Evolutionary conservation across 1,284 basidiomycete species (phyloP), one percentile per base, ranked within the genome.

Genomic region (Meira nashicola): DNA sequence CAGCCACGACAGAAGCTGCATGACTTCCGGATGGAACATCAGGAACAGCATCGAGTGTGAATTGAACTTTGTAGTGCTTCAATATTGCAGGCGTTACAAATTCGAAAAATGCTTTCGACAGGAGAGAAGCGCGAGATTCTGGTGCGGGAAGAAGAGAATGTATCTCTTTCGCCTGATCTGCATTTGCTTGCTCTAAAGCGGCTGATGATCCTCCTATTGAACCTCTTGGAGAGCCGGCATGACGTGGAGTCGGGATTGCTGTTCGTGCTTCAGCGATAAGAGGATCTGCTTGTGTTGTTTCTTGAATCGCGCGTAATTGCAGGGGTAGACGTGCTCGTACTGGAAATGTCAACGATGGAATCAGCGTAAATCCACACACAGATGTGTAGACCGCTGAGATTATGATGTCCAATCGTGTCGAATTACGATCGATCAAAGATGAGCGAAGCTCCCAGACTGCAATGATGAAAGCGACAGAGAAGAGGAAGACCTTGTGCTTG

Each of bases 11-110:
- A 7, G 69, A 64, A 1, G 82, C 80, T 0, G 83, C 76, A 21
- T 79, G 78, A 68, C 83, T 82, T 60, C 82, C 82, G 33, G 83
- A 80, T 7, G 82, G 73, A 1, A 84, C 72, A 19, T 81, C 81
- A 0, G 83, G 83, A 6, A 83, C 79, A 37, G 81, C 79, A 11
- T 76, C 67, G 40, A 82, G 65, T 8, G 76, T 78, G 60, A 82
- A 77, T 1, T 82, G 79, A 2, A 58, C 73, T 43, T 68, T 71
- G 67, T 80, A 82, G 64, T 82, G 80, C 59, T 79, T 78, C 62
- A 79, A 73, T 17, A 83, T 73, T 47, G 80, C 71, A 0, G 80
- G 66, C 25, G 67, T 66, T 49, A 71, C 61, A 54, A 74, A 78
- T 43, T 66, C 59, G 49, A 76, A 78, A 2, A 65, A 62, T 41